These are phyloP conservation scores for Panicum hallii DNA, from an alignment of 202 grass and related monocot genomes.

Conservation along the genomic window DNA sequence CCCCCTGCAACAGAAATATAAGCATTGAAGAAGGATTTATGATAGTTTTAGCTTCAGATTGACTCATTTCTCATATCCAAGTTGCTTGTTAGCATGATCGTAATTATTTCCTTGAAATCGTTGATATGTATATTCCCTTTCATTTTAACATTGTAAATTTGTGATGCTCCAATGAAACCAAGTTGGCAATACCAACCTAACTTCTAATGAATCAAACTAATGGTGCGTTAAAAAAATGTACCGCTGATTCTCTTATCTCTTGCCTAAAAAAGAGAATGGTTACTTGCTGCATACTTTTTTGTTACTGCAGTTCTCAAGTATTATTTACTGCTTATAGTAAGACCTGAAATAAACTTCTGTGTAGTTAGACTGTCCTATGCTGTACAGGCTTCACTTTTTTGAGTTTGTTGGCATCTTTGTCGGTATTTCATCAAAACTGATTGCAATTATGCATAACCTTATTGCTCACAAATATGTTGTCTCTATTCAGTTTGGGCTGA, in stretches of 20 bases:
- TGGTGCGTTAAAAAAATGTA: neutral
- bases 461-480: slow-evolving; percentile 33
- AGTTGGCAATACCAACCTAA: neutral
- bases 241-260: neutral
- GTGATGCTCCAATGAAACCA: neutral
- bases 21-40: neutral
- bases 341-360: neutral
- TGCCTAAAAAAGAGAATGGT: neutral
- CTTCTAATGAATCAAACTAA: neutral
- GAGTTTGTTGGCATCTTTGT: slow-evolving; percentile 1
- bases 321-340: neutral
- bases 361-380: neutral
- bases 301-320: neutral
- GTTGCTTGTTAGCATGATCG: neutral
- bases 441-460: neutral
- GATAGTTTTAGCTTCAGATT: neutral
- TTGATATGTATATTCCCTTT: neutral
- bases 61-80: neutral
- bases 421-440: neutral
- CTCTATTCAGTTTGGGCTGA: slow-evolving; percentile 81
- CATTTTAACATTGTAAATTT: neutral
- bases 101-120: neutral
- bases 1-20: neutral
- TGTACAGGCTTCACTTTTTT: neutral
- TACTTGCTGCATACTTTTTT: neutral